Conservation (phyloP, 2,329 filamentous ascomycete genomes). For the Rutstroemia sp. region DNA sequence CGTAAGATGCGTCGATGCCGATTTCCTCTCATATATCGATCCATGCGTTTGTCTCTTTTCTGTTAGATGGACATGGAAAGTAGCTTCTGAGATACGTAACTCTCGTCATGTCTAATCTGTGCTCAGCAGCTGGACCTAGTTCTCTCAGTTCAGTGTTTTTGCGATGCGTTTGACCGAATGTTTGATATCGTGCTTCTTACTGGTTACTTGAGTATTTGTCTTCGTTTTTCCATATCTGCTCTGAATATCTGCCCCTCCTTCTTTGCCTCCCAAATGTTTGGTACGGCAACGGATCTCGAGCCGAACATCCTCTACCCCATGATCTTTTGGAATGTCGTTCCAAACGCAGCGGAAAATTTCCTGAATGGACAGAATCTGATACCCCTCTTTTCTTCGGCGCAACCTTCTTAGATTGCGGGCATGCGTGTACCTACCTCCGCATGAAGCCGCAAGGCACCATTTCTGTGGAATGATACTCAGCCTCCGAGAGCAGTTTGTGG, state of each 20-base stretch:
- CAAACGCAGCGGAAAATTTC: neutral
- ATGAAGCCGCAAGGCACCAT: neutral
- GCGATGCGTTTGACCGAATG: too few relatives aligned
- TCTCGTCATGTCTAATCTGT: too few relatives aligned
- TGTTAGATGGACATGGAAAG: too few relatives aligned
- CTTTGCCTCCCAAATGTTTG: neutral
- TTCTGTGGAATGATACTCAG: neutral
- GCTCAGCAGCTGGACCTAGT: too few relatives aligned
- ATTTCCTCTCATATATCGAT: too few relatives aligned
- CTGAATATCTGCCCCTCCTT: neutral
- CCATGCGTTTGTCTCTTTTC: too few relatives aligned
- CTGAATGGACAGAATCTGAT: neutral
- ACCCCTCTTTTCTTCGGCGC: constrained; percentile 1
- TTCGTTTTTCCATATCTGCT: neutral
- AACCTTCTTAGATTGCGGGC: neutral
- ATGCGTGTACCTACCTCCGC: neutral
- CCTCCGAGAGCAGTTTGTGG: neutral
- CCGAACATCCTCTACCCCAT: neutral
- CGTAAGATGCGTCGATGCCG: too few relatives aligned
- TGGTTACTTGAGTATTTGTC: neutral
- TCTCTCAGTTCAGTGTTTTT: too few relatives aligned
- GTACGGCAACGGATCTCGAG: neutral
- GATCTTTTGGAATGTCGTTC: neutral
- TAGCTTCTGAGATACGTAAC: too few relatives aligned
- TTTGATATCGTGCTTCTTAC: too few relatives aligned